Conservation (phyloP, 768 basidiomycete genomes). For the Amanita phalloides region DNA sequence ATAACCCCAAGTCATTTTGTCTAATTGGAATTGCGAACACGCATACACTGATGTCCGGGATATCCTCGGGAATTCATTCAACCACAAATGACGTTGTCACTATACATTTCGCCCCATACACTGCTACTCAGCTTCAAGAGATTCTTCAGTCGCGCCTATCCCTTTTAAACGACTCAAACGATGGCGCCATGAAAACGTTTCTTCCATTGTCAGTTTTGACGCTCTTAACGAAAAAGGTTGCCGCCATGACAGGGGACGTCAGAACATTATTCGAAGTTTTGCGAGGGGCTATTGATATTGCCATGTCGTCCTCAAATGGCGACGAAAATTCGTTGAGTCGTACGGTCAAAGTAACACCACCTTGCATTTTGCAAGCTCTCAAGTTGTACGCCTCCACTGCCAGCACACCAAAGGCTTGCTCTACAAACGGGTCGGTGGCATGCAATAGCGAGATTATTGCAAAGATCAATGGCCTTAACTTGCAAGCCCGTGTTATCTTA, state of each 20-base stretch:
- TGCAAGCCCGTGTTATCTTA: constrained; percentile 66
- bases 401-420: constrained; percentile 12
- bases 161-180: constrained; percentile 31
- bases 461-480: constrained; percentile 58
- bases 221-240: constrained; percentile 71
- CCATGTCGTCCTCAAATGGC: constrained; percentile 23
- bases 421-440: constrained; percentile 12
- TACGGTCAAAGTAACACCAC: constrained; percentile 43
- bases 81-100: constrained; percentile 41
- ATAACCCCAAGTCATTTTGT: constrained; percentile 41
- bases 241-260: constrained; percentile 76
- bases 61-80: constrained; percentile 21
- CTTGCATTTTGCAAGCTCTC: constrained; percentile 62
- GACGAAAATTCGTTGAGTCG: constrained; percentile 24
- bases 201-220: constrained; percentile 54
- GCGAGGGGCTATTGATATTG: constrained; percentile 68
- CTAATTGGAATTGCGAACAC: constrained; percentile 85
- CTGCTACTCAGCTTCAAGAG: constrained; percentile 53
- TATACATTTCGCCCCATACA: constrained; percentile 76
- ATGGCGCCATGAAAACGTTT: constrained; percentile 35
- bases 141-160: constrained; percentile 59
- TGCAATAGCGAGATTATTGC: constrained; percentile 51
- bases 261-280: constrained; percentile 72
- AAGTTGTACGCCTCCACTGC: constrained; percentile 55
- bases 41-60: constrained; percentile 65